Evolutionary conservation across 257 asterid genomes (phyloP).

Genomic region (Ophiorrhiza pumila): DNA sequence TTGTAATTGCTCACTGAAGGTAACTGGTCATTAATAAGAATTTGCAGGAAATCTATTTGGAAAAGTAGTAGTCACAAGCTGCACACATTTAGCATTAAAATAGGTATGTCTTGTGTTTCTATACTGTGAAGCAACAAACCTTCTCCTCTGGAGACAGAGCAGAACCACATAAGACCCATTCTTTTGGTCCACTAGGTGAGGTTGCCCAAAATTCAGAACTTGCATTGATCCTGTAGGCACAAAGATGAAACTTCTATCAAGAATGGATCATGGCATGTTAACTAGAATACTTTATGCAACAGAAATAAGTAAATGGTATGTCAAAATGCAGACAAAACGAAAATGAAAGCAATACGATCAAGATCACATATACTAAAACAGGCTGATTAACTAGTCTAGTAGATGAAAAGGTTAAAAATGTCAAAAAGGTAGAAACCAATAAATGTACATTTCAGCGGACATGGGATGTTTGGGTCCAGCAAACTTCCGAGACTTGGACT

Average conservation of each 20-base stretch:
- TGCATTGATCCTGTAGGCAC: slow-evolving; percentile 39
- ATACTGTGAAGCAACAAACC: slow-evolving; percentile 33
- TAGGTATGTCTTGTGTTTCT: neutral
- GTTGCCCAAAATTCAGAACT: slow-evolving; percentile 41
- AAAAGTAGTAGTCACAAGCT: neutral
- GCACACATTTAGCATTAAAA: neutral
- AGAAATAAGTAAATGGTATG: neutral
- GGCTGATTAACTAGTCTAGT: neutral
- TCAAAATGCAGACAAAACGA: neutral
- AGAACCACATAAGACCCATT: slow-evolving; percentile 82
- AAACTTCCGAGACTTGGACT: slow-evolving; percentile 38
- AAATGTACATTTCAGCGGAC: slow-evolving; percentile 43
- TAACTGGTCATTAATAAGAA: too few species aligned
- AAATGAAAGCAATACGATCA: neutral
- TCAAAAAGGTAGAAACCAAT: neutral
- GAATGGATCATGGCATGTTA: slow-evolving; percentile 3
- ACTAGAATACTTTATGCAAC: neutral
- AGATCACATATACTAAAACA: neutral
- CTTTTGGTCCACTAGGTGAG: slow-evolving; percentile 40
- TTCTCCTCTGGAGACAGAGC: slow-evolving; percentile 74
- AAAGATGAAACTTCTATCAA: slow-evolving; percentile 9
- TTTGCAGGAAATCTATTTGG: neutral
- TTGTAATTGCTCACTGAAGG: too few species aligned
- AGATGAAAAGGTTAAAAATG: neutral
- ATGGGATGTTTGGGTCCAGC: slow-evolving; percentile 25